Evolutionary conservation across 1,139 yeast genomes (phyloP).

Genomic region (Debaryomycetaceae sp.): DNA sequence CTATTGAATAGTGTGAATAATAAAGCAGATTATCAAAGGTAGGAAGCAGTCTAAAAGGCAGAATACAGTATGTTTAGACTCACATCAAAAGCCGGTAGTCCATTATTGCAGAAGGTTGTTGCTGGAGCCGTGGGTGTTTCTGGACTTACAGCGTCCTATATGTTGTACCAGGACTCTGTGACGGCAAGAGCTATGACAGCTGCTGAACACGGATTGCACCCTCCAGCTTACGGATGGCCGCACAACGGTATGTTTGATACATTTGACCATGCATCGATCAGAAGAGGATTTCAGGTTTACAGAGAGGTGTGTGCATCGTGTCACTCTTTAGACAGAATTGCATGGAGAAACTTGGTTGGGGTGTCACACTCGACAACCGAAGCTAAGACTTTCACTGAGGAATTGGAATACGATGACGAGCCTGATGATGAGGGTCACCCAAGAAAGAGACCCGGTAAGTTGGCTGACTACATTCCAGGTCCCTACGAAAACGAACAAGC

Average conservation of each 20-base stretch:
- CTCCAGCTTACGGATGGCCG: slow-evolving; percentile 91
- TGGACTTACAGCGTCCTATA: slow-evolving; percentile 70
- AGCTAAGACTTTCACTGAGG: slow-evolving; percentile 93
- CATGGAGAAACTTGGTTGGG: slow-evolving; percentile 98
- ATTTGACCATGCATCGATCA: slow-evolving; percentile 93
- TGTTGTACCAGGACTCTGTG: slow-evolving; percentile 74
- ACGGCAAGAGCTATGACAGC: slow-evolving; percentile 97
- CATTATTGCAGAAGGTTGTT: slow-evolving; percentile 52
- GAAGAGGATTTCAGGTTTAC: slow-evolving; percentile 99
- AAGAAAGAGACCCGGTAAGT: slow-evolving; percentile 96
- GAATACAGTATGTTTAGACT: slow-evolving; percentile 23
- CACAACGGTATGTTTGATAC: slow-evolving; percentile 90
- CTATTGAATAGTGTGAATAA: neutral
- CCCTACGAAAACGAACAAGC: slow-evolving; percentile 98
- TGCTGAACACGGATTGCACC: slow-evolving; percentile 97
- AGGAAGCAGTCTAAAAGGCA: neutral
- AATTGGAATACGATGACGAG: slow-evolving; percentile 96
- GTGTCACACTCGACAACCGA: slow-evolving; percentile 91
- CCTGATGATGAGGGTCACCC: slow-evolving; percentile 99
- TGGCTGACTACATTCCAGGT: slow-evolving; percentile 91
- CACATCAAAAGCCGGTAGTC: slow-evolving; percentile 23
- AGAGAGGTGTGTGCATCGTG: slow-evolving; percentile 99
- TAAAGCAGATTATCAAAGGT: neutral
- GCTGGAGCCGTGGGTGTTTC: slow-evolving; percentile 65
- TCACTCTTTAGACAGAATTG: slow-evolving; percentile 94